These are phyloP conservation scores for Aspergillus heteromorphus DNA, from an alignment of 495 filamentous ascomycete genomes.

Conservation along the genomic window DNA sequence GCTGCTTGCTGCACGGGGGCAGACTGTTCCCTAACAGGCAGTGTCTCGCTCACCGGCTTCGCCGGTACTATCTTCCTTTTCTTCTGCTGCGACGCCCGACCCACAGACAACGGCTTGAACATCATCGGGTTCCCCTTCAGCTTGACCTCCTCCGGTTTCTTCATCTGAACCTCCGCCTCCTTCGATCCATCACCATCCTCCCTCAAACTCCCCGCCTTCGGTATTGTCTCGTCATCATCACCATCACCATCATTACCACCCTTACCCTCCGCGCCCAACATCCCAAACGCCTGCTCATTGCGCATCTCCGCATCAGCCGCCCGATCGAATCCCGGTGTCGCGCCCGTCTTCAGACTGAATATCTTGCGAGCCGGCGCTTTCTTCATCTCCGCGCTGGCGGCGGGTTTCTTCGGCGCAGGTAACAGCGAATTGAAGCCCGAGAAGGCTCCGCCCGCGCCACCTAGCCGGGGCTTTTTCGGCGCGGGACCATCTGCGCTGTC, in stretches of 20 bases:
- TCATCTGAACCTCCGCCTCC: conserved; percentile 8
- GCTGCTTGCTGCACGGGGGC: conserved; percentile 12
- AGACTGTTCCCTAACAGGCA: neutral
- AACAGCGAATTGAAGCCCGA: conserved; percentile 79
- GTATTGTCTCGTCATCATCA: conserved; percentile 19
- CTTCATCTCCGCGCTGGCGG: neutral
- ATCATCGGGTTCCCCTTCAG: conserved; percentile 71
- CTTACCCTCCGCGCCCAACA: neutral
- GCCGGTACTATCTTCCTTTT: conserved; percentile 22
- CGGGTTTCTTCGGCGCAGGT: conserved; percentile 64
- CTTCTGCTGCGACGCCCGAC: conserved; percentile 65
- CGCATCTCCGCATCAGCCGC: conserved; percentile 43
- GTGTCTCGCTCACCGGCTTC: neutral
- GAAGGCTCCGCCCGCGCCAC: conserved; percentile 52
- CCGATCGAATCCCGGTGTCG: conserved; percentile 71
- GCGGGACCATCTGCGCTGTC: conserved; percentile 55
- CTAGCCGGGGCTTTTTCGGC: conserved; percentile 61
- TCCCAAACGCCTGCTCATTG: conserved; percentile 21
- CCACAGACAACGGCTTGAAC: conserved; percentile 84
- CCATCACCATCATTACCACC: conserved; percentile 4
- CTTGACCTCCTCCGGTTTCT: conserved; percentile 52
- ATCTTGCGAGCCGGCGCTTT: conserved; percentile 26
- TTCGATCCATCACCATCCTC: neutral
- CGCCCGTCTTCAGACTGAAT: conserved; percentile 73
- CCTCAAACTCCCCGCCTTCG: conserved; percentile 14